Base-by-base conservation (phyloP, 495 filamentous ascomycete genomes). In the Cercophora scortea region DNA sequence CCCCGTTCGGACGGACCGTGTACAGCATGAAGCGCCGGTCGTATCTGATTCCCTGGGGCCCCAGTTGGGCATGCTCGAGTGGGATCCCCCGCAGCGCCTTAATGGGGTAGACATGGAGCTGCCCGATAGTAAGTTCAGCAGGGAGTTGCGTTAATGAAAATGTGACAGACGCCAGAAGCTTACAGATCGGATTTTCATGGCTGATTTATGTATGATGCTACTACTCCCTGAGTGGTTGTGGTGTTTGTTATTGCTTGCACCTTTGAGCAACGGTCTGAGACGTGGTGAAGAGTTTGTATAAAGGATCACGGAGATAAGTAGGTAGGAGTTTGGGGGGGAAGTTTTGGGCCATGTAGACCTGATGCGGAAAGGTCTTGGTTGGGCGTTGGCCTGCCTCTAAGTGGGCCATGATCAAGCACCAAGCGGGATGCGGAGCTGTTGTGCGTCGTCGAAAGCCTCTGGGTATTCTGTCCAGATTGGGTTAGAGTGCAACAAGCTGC, bases 91-190 rank as follows among this genome's bases (percentile, higher is more conserved):
- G 81, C 1, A 96, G 77, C 3, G 84, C 89, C 61, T 95, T 96
- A 72, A 96, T 87, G 50, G 91, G 90, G 63, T 95, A 94, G 41
- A 87, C 75, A 69, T 88, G 93, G 34, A 96, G 76, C 86, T 93
- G 60, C 45, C n/a, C 40, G 16, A 18, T 44, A 3, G 43, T 25
- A 5, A 25, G 25, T 25, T 25, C 25, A 25, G 25, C 25, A 25
- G 5, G 9, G 2, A 15, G 16, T n/a, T 12, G 25, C 15, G 8
- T 15, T 15, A 41, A 12, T 17, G 44, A n/a, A 9, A 53, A 11
- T 17, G n/a, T n/a, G n/a, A 43, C 2, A 15, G 41, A n/a, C 35
- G 16, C 32, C 7, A 16, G 15, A 8, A 35, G n/a, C 47, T 50
- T 52, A 52, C 58, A 8, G 46, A 42, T 42, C 55, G 51, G 18